Evolutionary conservation across 2,329 filamentous ascomycete genomes (phyloP).

Genomic region (Colletotrichum godetiae): DNA sequence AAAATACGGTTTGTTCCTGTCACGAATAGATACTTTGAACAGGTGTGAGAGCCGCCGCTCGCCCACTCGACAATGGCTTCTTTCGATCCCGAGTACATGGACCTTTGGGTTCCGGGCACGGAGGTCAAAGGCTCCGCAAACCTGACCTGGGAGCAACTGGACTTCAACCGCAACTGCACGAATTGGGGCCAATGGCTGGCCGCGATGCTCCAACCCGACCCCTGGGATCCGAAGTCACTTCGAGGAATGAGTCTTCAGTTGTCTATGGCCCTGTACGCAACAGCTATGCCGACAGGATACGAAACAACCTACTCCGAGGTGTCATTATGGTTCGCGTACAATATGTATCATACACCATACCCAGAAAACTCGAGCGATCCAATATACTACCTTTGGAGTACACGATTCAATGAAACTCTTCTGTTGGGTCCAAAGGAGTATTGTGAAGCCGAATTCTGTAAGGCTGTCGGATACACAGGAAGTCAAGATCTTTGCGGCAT

Average conservation of each 20-base stretch:
- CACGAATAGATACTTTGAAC: neutral
- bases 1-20: neutral
- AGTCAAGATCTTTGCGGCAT: conserved; percentile 32
- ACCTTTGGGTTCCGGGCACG: conserved; percentile 28
- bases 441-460: conserved; percentile 26
- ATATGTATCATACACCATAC: conserved; percentile 26
- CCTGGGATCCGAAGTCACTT: conserved; percentile 21
- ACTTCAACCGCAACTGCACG: conserved; percentile 26
- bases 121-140: conserved; percentile 1
- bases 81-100: neutral
- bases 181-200: conserved; percentile 25
- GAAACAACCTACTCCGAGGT: conserved; percentile 15
- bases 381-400: conserved; percentile 22
- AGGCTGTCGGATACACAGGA: conserved; percentile 25
- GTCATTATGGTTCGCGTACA: conserved; percentile 26
- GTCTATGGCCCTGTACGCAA: neutral
- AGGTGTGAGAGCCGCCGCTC: neutral
- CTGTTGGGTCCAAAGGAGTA: conserved; percentile 10
- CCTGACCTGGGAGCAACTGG: conserved; percentile 29
- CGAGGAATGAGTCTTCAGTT: conserved; percentile 27
- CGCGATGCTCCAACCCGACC: conserved; percentile 16
- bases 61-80: neutral
- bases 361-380: neutral
- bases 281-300: neutral
- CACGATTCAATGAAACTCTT: conserved; percentile 14